phyloP scores from a whole-genome alignment of 441 rosid species.

The Populus hybrid region DNA sequence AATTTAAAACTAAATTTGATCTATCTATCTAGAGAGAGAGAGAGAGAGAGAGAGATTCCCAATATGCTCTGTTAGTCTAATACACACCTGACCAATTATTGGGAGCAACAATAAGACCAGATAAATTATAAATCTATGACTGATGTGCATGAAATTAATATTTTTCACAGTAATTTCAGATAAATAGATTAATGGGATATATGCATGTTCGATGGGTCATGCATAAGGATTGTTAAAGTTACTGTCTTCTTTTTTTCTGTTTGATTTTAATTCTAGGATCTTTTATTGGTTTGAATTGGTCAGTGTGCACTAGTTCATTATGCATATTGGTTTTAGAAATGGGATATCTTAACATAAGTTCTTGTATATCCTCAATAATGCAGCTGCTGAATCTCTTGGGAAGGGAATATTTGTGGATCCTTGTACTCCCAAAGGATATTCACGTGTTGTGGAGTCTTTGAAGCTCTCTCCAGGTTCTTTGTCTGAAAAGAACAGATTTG shows the following conservation, averaged over 20 bases:
- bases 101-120: not conserved
- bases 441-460: conserved; percentile 26
- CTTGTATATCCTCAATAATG: conserved; percentile 20
- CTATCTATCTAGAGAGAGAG: no score
- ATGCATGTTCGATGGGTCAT: not conserved
- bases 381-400: conserved; percentile 45
- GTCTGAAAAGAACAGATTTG: conserved; percentile 33
- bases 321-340: not conserved
- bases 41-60: no score
- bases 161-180: not conserved
- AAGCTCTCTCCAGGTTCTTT: conserved; percentile 43
- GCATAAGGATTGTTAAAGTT: not conserved
- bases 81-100: not conserved
- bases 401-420: conserved; percentile 52
- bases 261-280: not conserved
- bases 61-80: not conserved
- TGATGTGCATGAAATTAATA: not conserved
- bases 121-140: not conserved
- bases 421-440: conserved; percentile 82
- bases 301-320: not conserved
- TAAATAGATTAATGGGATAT: not conserved
- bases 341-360: not conserved
- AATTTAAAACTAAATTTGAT: no score
- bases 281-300: not conserved
- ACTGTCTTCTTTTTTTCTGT: no score